These are phyloP conservation scores for Flaveria bidentis DNA, from an alignment of 129 eudicot species.

Conservation along the genomic window DNA sequence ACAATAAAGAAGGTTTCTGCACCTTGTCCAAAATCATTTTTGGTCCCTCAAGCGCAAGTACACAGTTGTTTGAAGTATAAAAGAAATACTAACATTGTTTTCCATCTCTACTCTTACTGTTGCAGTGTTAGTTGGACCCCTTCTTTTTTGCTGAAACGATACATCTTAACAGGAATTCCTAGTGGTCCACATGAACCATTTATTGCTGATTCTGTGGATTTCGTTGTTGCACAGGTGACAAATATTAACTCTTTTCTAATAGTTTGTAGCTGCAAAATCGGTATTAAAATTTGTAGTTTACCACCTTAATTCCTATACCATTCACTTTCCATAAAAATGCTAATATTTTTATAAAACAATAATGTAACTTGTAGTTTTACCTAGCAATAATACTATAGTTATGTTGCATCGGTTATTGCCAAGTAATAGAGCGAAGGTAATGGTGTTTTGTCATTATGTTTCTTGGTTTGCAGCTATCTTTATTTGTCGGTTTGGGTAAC, in stretches of 20 bases:
- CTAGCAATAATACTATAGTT: background rate
- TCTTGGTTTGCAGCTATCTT: background rate
- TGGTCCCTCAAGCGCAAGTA: background rate
- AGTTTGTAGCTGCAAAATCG: slow-evolving; percentile 5
- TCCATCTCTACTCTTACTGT: slow-evolving; percentile 15
- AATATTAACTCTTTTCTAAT: background rate
- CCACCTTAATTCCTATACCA: background rate
- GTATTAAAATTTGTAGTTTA: background rate
- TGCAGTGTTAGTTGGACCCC: slow-evolving; percentile 96
- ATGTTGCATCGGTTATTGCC: background rate
- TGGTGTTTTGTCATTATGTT: background rate
- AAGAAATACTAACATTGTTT: slow-evolving; percentile 18
- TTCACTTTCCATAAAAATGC: background rate
- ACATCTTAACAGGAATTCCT: slow-evolving; percentile 80
- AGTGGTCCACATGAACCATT: slow-evolving; percentile 99
- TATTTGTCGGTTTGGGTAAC: background rate
- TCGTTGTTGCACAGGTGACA: slow-evolving; percentile 93
- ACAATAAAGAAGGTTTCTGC: background rate
- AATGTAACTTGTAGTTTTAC: background rate
- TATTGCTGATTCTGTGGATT: slow-evolving; percentile 95
- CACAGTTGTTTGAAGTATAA: background rate
- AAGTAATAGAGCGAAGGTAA: background rate
- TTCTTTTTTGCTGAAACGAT: slow-evolving; percentile 88
- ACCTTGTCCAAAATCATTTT: background rate
- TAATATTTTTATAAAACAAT: background rate